Evolutionary conservation across 2,329 filamentous ascomycete genomes (phyloP), one percentile per base, ranked within the genome.

Genomic region (Pestalotiopsis sp.): DNA sequence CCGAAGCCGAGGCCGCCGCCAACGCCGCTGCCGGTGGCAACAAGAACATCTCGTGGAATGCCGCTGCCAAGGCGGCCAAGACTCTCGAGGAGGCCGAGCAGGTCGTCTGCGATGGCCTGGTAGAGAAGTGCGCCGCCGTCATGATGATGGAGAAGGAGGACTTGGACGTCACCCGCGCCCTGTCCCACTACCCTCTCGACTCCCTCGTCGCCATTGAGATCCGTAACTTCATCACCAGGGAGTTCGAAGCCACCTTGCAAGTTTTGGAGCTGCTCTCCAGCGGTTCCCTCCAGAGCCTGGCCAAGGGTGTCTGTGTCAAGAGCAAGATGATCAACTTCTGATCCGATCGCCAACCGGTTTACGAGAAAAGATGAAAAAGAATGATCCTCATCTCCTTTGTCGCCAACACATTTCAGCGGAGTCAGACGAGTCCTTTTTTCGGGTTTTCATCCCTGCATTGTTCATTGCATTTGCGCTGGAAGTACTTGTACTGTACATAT

Each of bases 221-320:
- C 66, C 82, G 84, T 23, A 86, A 85, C 75, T 86, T 83, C 78
- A 83, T 86, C 66, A 83, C 82, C 14, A 81, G 83, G 68, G 83
- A 85, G 75, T 81, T 86, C 70, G 80, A 86, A 74, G 81, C 83
- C 1, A 86, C 84, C 67, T 72, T 88, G 73, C 85, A 89, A 76
- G 86, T 89, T 0, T 75, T 89, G 69, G 86, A 89, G 73, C 75
- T 89, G 69, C 76, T 89, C 49, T 85, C 83, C 5, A 86, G 84
- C 72, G 85, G 85, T 1, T 83, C 81, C 23, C 84, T 86, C 70
- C 81, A 84, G 77, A 84, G 79, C 1, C 74, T 87, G 17, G 81
- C 83, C 9, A 84, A 83, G 77, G 80, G 77, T 0, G 83, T 86
- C 45, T 84, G 82, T 73, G 78, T 78, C 17, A 86, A 86, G 80